These are phyloP conservation scores for Pisolithus microcarpus DNA, from an alignment of 768 basidiomycete species.

Conservation along the genomic window DNA sequence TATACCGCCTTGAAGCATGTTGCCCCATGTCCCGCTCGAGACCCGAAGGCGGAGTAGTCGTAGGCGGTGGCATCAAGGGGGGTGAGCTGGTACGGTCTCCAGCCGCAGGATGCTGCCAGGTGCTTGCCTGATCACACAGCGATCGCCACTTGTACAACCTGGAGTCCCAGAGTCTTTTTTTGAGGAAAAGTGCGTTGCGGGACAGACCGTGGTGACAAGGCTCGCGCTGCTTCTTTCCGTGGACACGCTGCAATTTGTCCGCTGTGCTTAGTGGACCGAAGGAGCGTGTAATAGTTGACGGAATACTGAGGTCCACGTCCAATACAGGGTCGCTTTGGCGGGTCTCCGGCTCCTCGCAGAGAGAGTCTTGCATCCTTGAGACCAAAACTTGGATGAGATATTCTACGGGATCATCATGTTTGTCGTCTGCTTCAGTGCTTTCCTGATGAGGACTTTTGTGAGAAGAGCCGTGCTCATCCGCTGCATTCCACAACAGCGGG, in stretches of 20 bases:
- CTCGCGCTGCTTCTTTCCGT: not conserved
- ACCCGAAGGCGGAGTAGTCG: slow-evolving; percentile 20
- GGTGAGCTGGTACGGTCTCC: slow-evolving; percentile 17
- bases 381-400: too few relatives aligned
- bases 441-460: not conserved
- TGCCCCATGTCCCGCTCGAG: slow-evolving; percentile 23
- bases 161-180: slow-evolving; percentile 56
- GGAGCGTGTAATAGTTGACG: too few relatives aligned
- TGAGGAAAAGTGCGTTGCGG: slow-evolving; percentile 48
- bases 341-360: too few relatives aligned
- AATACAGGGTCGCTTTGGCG: too few relatives aligned
- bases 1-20: slow-evolving; percentile 2
- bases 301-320: too few relatives aligned
- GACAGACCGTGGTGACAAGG: slow-evolving; percentile 53
- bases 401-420: not conserved
- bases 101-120: not conserved
- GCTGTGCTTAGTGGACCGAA: too few relatives aligned
- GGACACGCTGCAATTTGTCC: too few relatives aligned
- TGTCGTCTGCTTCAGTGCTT: slow-evolving; percentile 6
- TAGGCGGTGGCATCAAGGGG: slow-evolving; percentile 9
- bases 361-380: too few relatives aligned
- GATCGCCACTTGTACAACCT: slow-evolving; percentile 40
- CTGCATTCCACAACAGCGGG: not conserved
- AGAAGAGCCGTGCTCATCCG: slow-evolving; percentile 7
- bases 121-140: slow-evolving; percentile 5